Evolutionary conservation across 2,329 filamentous ascomycete genomes (phyloP), one percentile per base, ranked within the genome.

Genomic region (Penicillium olsonii): DNA sequence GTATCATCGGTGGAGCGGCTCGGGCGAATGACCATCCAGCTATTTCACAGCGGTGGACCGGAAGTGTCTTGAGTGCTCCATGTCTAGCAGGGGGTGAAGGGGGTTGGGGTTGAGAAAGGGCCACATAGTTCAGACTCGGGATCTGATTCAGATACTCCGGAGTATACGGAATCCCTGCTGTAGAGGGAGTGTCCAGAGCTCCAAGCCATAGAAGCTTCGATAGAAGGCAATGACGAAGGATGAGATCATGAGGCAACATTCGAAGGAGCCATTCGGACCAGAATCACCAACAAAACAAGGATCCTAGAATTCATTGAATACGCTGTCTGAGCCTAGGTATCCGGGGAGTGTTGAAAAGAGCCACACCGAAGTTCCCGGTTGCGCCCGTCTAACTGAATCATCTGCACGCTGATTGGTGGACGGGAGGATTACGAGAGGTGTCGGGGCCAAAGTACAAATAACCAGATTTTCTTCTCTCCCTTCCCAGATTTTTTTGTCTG

Each of bases 301-400:
- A 24, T 24, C 22, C 22, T 8, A n/a, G n/a, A n/a, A n/a, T n/a
- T n/a, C n/a, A n/a, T n/a, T n/a, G n/a, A n/a, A n/a, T n/a, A n/a
- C n/a, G n/a, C n/a, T n/a, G n/a, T n/a, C n/a, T n/a, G n/a, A n/a
- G n/a, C n/a, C n/a, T n/a, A n/a, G n/a, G 37, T 24, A 38, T 45
- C 45, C 33, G 45, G 48, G 35, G 37, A 33, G 49, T 45, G 42
- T n/a, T n/a, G n/a, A n/a, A n/a, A n/a, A 42, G 42, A 43, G 18
- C 31, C 29, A 53, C 55, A 57, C 53, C 54, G 55, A 59, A 35
- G 35, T 52, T 60, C 57, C 68, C 69, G 69, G 61, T 61, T 62
- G 61, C 60, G 67, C 66, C 68, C 68, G 68, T 62, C 19, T 41
- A 20, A 57, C 53, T 68, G 61, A 69, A 71, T 68, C 66, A 69